Conservation (phyloP, 2,329 filamentous ascomycete species). For the Didymella pomorum region DNA sequence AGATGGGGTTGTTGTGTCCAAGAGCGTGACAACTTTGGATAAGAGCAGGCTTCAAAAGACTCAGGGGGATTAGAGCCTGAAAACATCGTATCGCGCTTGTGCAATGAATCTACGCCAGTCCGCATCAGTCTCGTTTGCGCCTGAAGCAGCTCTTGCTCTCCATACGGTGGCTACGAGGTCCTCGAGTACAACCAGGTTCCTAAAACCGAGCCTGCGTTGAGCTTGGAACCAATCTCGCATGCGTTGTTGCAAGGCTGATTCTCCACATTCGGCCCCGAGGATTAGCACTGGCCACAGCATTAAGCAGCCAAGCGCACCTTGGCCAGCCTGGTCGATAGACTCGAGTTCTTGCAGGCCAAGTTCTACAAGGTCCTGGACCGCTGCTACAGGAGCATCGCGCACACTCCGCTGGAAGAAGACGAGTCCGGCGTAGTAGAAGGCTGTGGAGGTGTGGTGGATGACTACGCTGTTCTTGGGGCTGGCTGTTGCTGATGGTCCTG, state of each 20-base stretch:
- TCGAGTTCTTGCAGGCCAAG: conserved; percentile 20
- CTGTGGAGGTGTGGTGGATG: conserved; percentile 19
- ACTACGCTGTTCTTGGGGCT: conserved; percentile 1
- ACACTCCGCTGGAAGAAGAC: conserved; percentile 23
- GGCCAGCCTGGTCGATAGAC: conserved; percentile 17
- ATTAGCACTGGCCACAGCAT: conserved; percentile 26
- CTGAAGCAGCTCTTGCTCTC: not conserved
- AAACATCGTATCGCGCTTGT: conserved; percentile 17
- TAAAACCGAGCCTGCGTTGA: conserved; percentile 20
- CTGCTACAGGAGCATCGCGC: conserved; percentile 3
- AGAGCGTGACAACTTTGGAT: not conserved
- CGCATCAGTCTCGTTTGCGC: not conserved
- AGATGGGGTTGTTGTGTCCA: not conserved
- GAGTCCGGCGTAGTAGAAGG: conserved; percentile 23
- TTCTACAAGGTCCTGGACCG: conserved; percentile 20
- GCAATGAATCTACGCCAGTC: conserved; percentile 19
- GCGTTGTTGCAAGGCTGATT: conserved; percentile 1
- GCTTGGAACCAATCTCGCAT: conserved; percentile 19
- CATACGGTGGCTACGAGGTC: conserved; percentile 20
- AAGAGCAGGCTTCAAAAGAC: not conserved
- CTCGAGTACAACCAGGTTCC: conserved; percentile 17
- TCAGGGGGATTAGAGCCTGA: conserved; percentile 10
- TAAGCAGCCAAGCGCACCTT: conserved; percentile 18
- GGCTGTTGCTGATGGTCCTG: not conserved
- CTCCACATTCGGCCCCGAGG: conserved; percentile 20